These are phyloP conservation scores for Pontederia paniculata DNA, from an alignment of 176 grass and related monocot species.

Conservation along the genomic window DNA sequence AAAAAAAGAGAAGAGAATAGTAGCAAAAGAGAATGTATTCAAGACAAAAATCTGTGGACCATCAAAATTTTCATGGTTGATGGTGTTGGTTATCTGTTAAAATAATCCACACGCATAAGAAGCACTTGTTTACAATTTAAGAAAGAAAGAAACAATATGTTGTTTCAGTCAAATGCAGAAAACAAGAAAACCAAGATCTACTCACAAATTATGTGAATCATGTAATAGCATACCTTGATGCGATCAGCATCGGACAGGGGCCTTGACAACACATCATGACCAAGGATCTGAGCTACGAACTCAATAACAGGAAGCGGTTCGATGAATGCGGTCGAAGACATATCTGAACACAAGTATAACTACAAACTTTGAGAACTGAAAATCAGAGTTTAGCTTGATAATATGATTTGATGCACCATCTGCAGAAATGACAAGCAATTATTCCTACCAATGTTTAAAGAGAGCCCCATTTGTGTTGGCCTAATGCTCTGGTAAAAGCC, in stretches of 20 bases:
- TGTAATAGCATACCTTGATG: constrained; percentile 31
- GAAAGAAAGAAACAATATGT: no score
- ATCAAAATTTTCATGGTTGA: no score
- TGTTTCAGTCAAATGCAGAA: background rate
- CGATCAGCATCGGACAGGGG: constrained; percentile 22
- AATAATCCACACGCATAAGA: no score
- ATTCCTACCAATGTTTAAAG: constrained; percentile 42
- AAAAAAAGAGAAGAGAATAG: no score
- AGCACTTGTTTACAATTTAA: no score
- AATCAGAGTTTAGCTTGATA: background rate
- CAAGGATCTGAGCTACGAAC: constrained; percentile 27
- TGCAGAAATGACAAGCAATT: background rate
- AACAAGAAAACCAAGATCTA: background rate
- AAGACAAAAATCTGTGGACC: no score
- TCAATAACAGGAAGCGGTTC: constrained; percentile 26
- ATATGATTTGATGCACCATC: background rate
- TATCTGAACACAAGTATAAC: constrained; percentile 34
- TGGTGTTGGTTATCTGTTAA: no score
- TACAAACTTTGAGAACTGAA: background rate
- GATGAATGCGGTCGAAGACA: constrained; percentile 43
- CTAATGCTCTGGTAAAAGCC: constrained; percentile 77
- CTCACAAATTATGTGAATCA: background rate
- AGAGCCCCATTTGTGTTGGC: constrained; percentile 56
- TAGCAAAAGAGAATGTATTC: no score
- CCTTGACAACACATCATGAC: constrained; percentile 15